phyloP scores from a whole-genome alignment of 768 basidiomycete genomes.

The Mycena galopus region DNA sequence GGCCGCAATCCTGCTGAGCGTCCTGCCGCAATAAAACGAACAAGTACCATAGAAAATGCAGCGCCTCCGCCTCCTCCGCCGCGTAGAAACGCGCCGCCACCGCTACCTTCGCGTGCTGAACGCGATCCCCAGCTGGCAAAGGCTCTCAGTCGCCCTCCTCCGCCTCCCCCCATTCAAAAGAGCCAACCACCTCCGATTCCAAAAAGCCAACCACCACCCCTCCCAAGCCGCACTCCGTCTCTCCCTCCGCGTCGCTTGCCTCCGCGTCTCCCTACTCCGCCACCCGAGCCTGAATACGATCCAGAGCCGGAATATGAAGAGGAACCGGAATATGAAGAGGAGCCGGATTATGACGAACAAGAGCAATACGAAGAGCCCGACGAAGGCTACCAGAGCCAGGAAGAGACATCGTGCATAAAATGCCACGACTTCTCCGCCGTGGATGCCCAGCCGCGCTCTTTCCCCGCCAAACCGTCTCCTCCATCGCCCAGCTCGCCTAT shows the following conservation, averaged over 20 bases:
- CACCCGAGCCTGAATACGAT: conserved; percentile 40
- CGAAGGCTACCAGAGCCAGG: conserved; percentile 30
- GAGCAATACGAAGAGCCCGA: conserved; percentile 19
- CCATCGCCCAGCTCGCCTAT: conserved; percentile 54
- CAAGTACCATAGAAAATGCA: neutral
- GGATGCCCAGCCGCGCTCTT: conserved; percentile 60
- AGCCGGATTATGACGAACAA: conserved; percentile 33
- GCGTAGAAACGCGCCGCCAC: conserved; percentile 1
- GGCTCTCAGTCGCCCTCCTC: conserved; percentile 23
- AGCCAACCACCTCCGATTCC: neutral
- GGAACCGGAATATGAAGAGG: neutral
- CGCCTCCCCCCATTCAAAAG: conserved; percentile 14
- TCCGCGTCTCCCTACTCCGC: conserved; percentile 49
- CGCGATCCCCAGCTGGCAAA: conserved; percentile 22
- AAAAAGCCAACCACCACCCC: neutral
- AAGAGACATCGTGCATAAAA: conserved; percentile 51
- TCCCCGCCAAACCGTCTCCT: conserved; percentile 55
- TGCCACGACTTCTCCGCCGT: conserved; percentile 59
- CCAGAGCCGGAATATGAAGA: conserved; percentile 33
- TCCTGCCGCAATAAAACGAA: conserved; percentile 23
- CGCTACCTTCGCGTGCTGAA: conserved; percentile 4
- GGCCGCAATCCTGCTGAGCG: conserved; percentile 26
- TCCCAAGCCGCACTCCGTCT: conserved; percentile 27
- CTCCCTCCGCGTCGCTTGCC: conserved; percentile 45
- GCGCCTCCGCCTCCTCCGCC: conserved; percentile 12